phyloP scores from a whole-genome alignment of 1,139 yeast species.

The Candida sp. region DNA sequence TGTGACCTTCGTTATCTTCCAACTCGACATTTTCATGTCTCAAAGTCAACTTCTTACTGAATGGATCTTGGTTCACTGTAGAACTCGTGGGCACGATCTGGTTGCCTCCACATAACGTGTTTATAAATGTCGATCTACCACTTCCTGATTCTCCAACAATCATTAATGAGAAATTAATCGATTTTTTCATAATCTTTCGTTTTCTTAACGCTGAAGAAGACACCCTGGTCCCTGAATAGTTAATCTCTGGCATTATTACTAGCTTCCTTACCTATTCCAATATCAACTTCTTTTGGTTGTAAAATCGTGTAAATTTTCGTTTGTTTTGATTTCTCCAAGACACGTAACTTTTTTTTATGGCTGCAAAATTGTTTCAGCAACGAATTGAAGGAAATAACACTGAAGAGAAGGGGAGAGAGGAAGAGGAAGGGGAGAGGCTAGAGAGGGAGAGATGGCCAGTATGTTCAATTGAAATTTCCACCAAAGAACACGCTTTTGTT shows the following conservation, averaged over 20 bases:
- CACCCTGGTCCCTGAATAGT: conserved; percentile 13
- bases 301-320: not conserved
- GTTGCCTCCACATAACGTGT: conserved; percentile 81
- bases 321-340: not conserved
- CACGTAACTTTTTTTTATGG: not conserved
- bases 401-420: conserved; percentile 8
- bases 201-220: conserved; percentile 47
- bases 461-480: too few species aligned
- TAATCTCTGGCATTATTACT: not conserved
- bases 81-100: conserved; percentile 43
- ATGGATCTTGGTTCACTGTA: conserved; percentile 42
- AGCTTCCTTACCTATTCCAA: not conserved
- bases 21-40: conserved; percentile 50
- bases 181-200: conserved; percentile 53
- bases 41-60: conserved; percentile 37
- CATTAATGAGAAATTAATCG: conserved; percentile 54
- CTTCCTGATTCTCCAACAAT: conserved; percentile 59
- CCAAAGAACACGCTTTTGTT: too few species aligned
- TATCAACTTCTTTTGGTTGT: not conserved
- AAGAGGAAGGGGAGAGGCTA: conserved; percentile 88
- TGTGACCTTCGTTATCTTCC: conserved; percentile 51
- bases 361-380: too few species aligned
- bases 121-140: conserved; percentile 62
- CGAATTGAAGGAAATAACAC: not conserved
- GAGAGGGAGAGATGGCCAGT: not conserved